These are phyloP conservation scores for Talaromyces liani DNA, from an alignment of 495 filamentous ascomycete genomes.

Conservation along the genomic window DNA sequence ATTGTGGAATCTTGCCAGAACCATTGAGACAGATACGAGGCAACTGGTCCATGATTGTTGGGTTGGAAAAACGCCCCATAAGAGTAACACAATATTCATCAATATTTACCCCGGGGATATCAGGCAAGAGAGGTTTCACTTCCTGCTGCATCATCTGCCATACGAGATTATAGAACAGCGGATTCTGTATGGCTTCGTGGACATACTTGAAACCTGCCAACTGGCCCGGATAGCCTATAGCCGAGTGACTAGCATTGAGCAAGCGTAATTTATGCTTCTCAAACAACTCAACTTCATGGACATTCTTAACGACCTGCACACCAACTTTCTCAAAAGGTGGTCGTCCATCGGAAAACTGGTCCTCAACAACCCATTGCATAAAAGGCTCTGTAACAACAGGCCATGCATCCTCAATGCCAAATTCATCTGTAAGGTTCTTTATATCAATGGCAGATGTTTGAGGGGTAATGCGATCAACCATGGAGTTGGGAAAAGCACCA, in stretches of 20 bases:
- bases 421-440: constrained; percentile 23
- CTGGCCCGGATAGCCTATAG: constrained; percentile 37
- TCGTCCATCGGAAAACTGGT: constrained; percentile 39
- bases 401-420: constrained; percentile 39
- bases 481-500: constrained; percentile 40
- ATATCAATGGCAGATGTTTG: constrained; percentile 35
- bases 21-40: constrained; percentile 38
- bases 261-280: constrained; percentile 45
- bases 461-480: constrained; percentile 45
- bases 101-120: constrained; percentile 37
- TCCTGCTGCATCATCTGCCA: constrained; percentile 45
- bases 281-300: constrained; percentile 37
- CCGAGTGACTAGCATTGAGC: constrained; percentile 40
- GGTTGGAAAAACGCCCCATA: constrained; percentile 42
- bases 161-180: constrained; percentile 30
- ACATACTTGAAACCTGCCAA: constrained; percentile 40
- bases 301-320: constrained; percentile 38
- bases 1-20: constrained; percentile 43
- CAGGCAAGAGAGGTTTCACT: constrained; percentile 36
- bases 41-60: constrained; percentile 39
- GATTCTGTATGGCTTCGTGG: constrained; percentile 39
- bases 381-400: constrained; percentile 44
- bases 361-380: constrained; percentile 44
- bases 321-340: constrained; percentile 40
- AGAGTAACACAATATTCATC: constrained; percentile 39